These are phyloP conservation scores for Begonia peltatifolia DNA, from an alignment of 306 rosid genomes.

Conservation along the genomic window DNA sequence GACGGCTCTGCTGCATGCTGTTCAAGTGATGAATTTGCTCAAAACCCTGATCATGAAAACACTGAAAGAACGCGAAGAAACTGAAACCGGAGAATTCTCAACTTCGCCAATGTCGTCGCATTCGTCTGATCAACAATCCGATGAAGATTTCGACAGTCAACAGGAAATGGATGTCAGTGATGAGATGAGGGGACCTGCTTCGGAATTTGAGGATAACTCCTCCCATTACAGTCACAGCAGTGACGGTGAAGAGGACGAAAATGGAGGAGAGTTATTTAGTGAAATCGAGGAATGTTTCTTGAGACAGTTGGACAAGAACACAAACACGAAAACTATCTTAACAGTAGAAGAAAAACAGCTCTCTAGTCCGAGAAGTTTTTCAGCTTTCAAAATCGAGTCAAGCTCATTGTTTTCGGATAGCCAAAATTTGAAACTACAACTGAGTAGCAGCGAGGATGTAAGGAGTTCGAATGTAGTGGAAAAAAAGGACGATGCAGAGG, in stretches of 20 bases:
- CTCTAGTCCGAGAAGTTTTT: slow-evolving; percentile 26
- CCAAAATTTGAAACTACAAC: slow-evolving; percentile 25
- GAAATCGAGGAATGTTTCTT: slow-evolving; percentile 59
- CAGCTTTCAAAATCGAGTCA: slow-evolving; percentile 24
- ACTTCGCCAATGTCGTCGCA: slow-evolving; percentile 60
- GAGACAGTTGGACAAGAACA: slow-evolving; percentile 35
- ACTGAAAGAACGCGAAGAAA: slow-evolving; percentile 65
- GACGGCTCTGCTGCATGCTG: slow-evolving; percentile 97
- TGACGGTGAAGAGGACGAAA: slow-evolving; percentile 36
- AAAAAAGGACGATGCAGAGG: slow-evolving; percentile 18
- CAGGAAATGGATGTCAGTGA: slow-evolving; percentile 57
- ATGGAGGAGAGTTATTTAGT: slow-evolving; percentile 28
- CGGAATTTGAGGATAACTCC: slow-evolving; percentile 29
- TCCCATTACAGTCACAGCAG: slow-evolving; percentile 35
- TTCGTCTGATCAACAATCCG: slow-evolving; percentile 42
- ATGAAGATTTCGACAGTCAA: slow-evolving; percentile 57
- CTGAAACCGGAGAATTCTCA: slow-evolving; percentile 30
- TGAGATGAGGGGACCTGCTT: slow-evolving; percentile 34
- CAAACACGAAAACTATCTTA: slow-evolving; percentile 10
- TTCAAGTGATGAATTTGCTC: slow-evolving; percentile 96
- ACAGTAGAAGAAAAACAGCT: slow-evolving; percentile 19
- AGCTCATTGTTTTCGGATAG: slow-evolving; percentile 25
- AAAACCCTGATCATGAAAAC: slow-evolving; percentile 73
- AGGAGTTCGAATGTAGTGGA: slow-evolving; percentile 12
- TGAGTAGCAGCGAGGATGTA: slow-evolving; percentile 22